A percentile compares a stretch with the other conserved stretches of the same genome.
These are phyloP conservation scores for Aschersonia sp. DNA, from an alignment of 2,329 filamentous ascomycete genomes.

Conservation along the genomic window DNA sequence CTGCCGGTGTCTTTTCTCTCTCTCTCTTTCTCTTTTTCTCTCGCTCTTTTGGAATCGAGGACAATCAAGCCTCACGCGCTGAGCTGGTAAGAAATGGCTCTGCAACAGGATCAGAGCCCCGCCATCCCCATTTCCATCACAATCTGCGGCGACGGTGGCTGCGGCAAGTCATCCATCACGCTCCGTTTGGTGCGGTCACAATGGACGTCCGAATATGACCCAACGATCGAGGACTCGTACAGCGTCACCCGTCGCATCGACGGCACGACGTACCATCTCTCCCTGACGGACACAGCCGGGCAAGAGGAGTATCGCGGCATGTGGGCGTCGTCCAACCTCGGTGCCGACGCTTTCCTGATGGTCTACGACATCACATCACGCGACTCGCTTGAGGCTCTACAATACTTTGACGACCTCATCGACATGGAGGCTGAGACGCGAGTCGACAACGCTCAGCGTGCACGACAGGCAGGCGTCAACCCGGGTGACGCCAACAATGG, in stretches of 20 bases:
- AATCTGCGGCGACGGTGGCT: slow-evolving; percentile 75
- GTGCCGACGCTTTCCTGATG: slow-evolving; percentile 69
- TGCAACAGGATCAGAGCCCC: slow-evolving; percentile 6
- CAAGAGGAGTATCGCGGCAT: slow-evolving; percentile 82
- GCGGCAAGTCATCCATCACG: slow-evolving; percentile 75
- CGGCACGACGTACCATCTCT: slow-evolving; percentile 65
- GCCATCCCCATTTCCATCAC: slow-evolving; percentile 57
- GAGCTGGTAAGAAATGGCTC: slow-evolving; percentile 1
- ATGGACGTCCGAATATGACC: slow-evolving; percentile 75
- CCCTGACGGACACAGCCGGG: slow-evolving; percentile 72
- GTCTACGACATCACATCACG: slow-evolving; percentile 74
- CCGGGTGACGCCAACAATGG: slow-evolving; percentile 14
- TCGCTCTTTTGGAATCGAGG: too few relatives aligned
- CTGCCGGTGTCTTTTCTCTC: too few relatives aligned
- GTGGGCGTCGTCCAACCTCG: slow-evolving; percentile 67
- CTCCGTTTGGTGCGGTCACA: slow-evolving; percentile 67
- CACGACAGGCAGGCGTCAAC: slow-evolving; percentile 26
- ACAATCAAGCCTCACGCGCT: too few relatives aligned
- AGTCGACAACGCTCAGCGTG: slow-evolving; percentile 44
- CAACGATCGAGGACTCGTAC: slow-evolving; percentile 74
- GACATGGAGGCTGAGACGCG: slow-evolving; percentile 66
- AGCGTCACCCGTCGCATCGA: slow-evolving; percentile 68
- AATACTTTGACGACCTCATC: slow-evolving; percentile 72
- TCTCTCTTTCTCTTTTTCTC: too few relatives aligned
- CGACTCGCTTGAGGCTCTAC: slow-evolving; percentile 53